Base-by-base conservation (phyloP, 768 basidiomycete species). In the Strobilomyces echinocephalus region DNA sequence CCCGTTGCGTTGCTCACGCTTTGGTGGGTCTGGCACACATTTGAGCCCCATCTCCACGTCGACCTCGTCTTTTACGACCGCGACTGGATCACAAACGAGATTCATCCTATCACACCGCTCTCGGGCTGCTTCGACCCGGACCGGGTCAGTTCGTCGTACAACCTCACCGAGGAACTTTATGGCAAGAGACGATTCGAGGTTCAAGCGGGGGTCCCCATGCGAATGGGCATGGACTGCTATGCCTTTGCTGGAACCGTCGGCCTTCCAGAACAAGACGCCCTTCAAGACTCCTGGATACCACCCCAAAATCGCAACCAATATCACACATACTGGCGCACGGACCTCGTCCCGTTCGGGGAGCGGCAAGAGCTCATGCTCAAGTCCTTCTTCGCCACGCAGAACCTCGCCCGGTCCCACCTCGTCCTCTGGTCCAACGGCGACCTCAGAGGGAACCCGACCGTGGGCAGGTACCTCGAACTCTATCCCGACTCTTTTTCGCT, bases 381-480 rank as follows among this genome's bases (percentile, higher is more conserved):
- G 63, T 91, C 91, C 4, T 95, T 95, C 68, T 91, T 98, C 56
- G 90, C 93, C 3, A 97, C 94, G 4, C 95, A 98, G 68, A 80
- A 90, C 55, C 59, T 84, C 14, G 63, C 71, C 2, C 69, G 76
- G 42, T 78, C 86, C 14, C 80, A 81, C n/a, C 72, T 97, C 52
- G 78, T 94, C 42, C 72, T 99, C 50, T 98, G 95, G 95, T 91
- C 94, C 12, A 97, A 97, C 61, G 91, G 89, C 3, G 83, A 90
- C 64, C 71, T 91, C 46, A 66, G 74, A 42, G 50, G 59, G 16
- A 79, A 87, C 69, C 57, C 72, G 24, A 80, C 87, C 59, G 70
- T 97, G 42, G 72, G 71, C 49, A 71, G 70, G 16, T 91, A 92
- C 67, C 66, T 95, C 40, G 52, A 63, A 10, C 74, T 73, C 41